Base-by-base conservation (phyloP, 305 asterid species). In the Fraxinus velutina region DNA sequence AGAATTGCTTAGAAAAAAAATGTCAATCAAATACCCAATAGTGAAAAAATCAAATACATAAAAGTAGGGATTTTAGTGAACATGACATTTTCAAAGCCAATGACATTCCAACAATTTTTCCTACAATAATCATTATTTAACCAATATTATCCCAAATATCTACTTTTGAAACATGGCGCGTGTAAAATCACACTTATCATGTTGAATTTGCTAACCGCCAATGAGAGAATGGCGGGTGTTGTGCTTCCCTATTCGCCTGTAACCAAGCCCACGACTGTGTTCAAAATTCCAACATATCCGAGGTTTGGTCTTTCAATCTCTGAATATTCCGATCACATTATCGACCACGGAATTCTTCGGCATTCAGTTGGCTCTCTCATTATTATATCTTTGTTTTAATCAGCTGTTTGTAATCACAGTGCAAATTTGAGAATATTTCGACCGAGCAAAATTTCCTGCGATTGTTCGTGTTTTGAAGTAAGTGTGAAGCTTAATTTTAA, bases 401-500 rank as follows among this genome's bases (percentile, higher is more conserved):
- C 39, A 21, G 71, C 32, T 76, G 24, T 10, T 10, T 79, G 75
- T 73, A 22, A 42, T 66, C 78, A 89, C 78, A 88, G 94, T 71
- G 71, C 80, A 60, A 80, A 52, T 57, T 81, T 77, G 4, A 86
- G 77, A 85, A 79, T 74, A 33, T 36, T 34, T 79, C 82, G 87
- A 75, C 74, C 81, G 78, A 82, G 87, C 81, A 85, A 87, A 80
- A 85, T 90, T 64, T 39, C 86, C 85, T 89, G 93, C 79, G 89
- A 90, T 84, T 88, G 89, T 84, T 93, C 98, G 12, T 89, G 90
- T 84, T 91, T 90, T 27, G 92, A 93, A 82, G 98, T 92, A 85
- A 84, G 89, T 47, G 73, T 32, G 24, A 64, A 78, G 70, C 80
- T 77, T 9, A 5, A 1, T 19, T 68, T 19, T 75, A 27, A 9